These are phyloP conservation scores for Hippophae tibetana DNA, from an alignment of 306 rosid species.

Conservation along the genomic window DNA sequence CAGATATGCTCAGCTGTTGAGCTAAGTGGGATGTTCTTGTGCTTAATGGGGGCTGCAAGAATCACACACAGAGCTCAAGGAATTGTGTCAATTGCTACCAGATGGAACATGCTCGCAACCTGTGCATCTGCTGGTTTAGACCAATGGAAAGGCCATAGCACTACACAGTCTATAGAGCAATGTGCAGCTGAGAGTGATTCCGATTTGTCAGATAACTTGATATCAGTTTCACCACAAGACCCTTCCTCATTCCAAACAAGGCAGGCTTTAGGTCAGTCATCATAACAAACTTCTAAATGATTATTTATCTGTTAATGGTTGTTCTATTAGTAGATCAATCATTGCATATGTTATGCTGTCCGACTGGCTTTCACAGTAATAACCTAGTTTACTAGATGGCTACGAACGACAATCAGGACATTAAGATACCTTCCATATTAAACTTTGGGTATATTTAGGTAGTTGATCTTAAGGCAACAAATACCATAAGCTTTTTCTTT, in stretches of 20 bases:
- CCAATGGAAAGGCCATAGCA: slow-evolving; percentile 20
- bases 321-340: no score
- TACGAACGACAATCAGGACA: no score
- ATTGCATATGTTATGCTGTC: no score
- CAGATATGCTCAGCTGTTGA: slow-evolving; percentile 36
- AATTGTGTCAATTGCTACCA: slow-evolving; percentile 61
- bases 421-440: no score
- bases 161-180: slow-evolving; percentile 5
- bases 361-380: no score
- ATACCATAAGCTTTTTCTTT: no score
- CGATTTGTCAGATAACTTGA: slow-evolving; percentile 42
- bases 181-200: slow-evolving; percentile 16
- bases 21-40: slow-evolving; percentile 60
- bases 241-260: slow-evolving; percentile 69
- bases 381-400: no score
- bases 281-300: neutral
- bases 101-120: slow-evolving; percentile 84
- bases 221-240: slow-evolving; percentile 35
- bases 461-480: no score
- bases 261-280: slow-evolving; percentile 61
- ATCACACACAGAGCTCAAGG: slow-evolving; percentile 94
- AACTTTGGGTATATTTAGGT: no score
- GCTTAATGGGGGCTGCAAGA: slow-evolving; percentile 75
- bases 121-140: slow-evolving; percentile 30
- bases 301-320: no score